Conservation (phyloP, 2,329 filamentous ascomycete species). For the Xylariaceae sp. region DNA sequence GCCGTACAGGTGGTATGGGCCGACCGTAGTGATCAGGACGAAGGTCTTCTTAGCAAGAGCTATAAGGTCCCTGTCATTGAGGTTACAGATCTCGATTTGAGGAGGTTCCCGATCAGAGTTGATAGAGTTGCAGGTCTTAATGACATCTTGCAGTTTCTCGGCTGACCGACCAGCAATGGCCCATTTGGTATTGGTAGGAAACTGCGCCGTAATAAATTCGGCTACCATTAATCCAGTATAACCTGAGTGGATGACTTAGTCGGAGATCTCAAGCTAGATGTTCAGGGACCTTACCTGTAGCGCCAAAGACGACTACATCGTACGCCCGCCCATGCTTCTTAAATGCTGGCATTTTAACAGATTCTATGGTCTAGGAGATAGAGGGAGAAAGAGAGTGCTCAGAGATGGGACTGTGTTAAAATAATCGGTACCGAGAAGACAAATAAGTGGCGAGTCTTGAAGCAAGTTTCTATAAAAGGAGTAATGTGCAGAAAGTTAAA, state of each 20-base stretch:
- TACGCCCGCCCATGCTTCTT: conserved; percentile 52
- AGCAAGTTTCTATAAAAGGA: too few relatives aligned
- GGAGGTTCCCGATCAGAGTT: conserved; percentile 59
- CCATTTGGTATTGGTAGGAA: conserved; percentile 31
- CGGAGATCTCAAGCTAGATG: not conserved
- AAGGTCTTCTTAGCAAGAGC: conserved; percentile 53
- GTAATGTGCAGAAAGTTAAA: too few relatives aligned
- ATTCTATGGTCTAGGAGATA: not conserved
- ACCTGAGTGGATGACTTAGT: conserved; percentile 17
- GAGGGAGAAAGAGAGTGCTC: not conserved
- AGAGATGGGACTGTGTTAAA: not conserved
- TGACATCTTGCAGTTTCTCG: conserved; percentile 61
- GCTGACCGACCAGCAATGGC: conserved; percentile 32
- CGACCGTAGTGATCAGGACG: conserved; percentile 55
- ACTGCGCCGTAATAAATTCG: conserved; percentile 28
- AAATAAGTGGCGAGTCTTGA: too few relatives aligned
- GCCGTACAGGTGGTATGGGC: conserved; percentile 55
- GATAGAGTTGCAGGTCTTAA: conserved; percentile 60
- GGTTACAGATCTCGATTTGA: conserved; percentile 51
- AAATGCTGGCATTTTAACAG: conserved; percentile 37
- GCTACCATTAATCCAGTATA: conserved; percentile 31
- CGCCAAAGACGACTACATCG: conserved; percentile 55
- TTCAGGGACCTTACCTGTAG: conserved; percentile 42
- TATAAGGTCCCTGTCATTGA: conserved; percentile 44
- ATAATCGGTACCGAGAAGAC: too few relatives aligned